Conservation (phyloP, 179 eudicot species). For the Corrigiola litoralis region DNA sequence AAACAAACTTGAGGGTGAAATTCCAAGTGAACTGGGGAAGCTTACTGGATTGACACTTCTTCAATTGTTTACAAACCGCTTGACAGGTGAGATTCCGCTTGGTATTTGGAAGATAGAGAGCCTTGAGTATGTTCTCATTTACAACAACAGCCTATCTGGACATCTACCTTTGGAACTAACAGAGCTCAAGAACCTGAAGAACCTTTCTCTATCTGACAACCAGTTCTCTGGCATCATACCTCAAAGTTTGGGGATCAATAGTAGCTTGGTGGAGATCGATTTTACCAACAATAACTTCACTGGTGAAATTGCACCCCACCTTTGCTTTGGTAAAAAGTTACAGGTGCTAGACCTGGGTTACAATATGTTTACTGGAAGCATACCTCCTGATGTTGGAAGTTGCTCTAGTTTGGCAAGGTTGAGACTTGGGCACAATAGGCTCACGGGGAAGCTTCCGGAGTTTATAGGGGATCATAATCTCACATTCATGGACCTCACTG, state of each 20-base stretch:
- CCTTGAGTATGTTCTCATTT: conserved; percentile 46
- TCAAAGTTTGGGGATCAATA: conserved; percentile 49
- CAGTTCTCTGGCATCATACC: conserved; percentile 64
- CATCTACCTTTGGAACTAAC: conserved; percentile 54
- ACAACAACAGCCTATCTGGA: conserved; percentile 50
- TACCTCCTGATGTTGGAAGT: conserved; percentile 55
- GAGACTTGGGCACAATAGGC: conserved; percentile 47
- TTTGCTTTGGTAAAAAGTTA: conserved; percentile 49
- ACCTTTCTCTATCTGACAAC: conserved; percentile 49
- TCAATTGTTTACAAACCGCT: conserved; percentile 35
- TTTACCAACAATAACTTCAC: conserved; percentile 57
- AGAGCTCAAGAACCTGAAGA: conserved; percentile 42
- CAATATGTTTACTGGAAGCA: conserved; percentile 52
- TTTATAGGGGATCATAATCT: conserved; percentile 34
- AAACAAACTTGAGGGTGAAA: conserved; percentile 59
- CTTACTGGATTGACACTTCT: conserved; percentile 36
- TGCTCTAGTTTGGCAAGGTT: conserved; percentile 55
- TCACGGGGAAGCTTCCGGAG: conserved; percentile 56
- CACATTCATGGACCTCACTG: conserved; percentile 50
- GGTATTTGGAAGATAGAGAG: conserved; percentile 58
- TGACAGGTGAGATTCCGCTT: conserved; percentile 61
- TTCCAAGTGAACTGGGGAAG: conserved; percentile 58
- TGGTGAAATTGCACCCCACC: conserved; percentile 56
- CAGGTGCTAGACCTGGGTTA: conserved; percentile 39
- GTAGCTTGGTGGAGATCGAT: conserved; percentile 48